phyloP scores from a whole-genome alignment of 2,329 filamentous ascomycete genomes.

The Monilinia vaccinii-corymbosi region DNA sequence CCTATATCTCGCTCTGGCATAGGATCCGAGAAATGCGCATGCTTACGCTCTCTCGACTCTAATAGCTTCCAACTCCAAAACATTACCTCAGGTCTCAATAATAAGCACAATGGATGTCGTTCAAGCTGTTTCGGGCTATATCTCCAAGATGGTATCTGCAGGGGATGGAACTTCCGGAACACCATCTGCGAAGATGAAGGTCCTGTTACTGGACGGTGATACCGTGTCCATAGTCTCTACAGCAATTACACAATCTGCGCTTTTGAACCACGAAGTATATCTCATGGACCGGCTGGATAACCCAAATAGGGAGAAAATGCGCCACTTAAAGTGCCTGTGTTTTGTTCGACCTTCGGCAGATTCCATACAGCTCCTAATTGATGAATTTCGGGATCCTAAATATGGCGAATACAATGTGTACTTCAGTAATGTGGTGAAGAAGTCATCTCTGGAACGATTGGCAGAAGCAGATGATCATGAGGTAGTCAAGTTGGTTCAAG shows the following conservation, averaged over 20 bases:
- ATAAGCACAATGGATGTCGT: constrained; percentile 73
- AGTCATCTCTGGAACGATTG: constrained; percentile 85
- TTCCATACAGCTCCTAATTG: constrained; percentile 87
- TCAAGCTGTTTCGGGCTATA: constrained; percentile 85
- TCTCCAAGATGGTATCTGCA: constrained; percentile 88
- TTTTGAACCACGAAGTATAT: constrained; percentile 95
- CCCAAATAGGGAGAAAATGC: constrained; percentile 86
- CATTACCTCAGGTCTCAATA: not conserved
- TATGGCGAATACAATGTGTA: constrained; percentile 97
- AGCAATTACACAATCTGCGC: constrained; percentile 86
- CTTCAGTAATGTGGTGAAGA: constrained; percentile 96
- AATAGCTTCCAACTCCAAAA: not conserved
- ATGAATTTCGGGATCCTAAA: constrained; percentile 90
- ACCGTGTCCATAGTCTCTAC: constrained; percentile 92
- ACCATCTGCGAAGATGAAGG: constrained; percentile 92
- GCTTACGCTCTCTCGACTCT: not conserved
- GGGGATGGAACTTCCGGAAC: constrained; percentile 61
- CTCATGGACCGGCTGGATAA: constrained; percentile 96
- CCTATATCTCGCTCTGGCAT: not conserved
- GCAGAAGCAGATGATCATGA: constrained; percentile 97
- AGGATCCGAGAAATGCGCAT: not conserved
- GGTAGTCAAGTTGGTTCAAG: constrained; percentile 86
- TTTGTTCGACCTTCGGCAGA: constrained; percentile 88
- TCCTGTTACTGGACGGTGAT: constrained; percentile 84
- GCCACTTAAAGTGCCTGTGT: constrained; percentile 86